Evolutionary conservation across 768 basidiomycete genomes (phyloP).

Genomic region (Gloeophyllum trabeum): DNA sequence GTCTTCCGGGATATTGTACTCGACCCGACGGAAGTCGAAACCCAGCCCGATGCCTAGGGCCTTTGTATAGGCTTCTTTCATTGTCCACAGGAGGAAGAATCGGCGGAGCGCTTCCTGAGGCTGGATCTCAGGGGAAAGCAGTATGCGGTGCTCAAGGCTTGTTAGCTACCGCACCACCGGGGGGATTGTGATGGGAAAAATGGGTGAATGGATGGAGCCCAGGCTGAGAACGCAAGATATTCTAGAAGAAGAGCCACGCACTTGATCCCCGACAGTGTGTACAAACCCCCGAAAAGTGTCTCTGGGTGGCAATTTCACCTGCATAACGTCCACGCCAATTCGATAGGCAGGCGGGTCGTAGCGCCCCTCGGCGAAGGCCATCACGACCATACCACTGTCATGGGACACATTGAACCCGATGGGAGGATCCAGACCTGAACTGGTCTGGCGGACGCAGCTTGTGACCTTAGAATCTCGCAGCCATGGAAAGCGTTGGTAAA

Average conservation of each 20-base stretch:
- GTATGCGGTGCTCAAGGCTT: constrained; percentile 18
- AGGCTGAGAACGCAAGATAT: background rate
- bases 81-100: constrained; percentile 82
- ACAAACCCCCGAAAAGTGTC: constrained; percentile 52
- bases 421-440: constrained; percentile 27
- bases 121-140: constrained; percentile 24
- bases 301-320: constrained; percentile 48
- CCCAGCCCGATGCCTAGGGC: constrained; percentile 76
- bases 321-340: constrained; percentile 79
- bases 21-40: constrained; percentile 70
- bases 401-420: constrained; percentile 78
- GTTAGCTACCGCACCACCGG: constrained; percentile 24
- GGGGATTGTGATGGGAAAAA: constrained; percentile 2
- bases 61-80: constrained; percentile 90
- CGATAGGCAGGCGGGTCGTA: constrained; percentile 44
- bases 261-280: constrained; percentile 55
- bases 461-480: background rate
- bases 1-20: constrained; percentile 47
- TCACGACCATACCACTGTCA: constrained; percentile 61
- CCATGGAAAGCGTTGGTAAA: background rate
- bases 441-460: too few species aligned
- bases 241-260: constrained; percentile 13
- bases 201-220: constrained; percentile 4
- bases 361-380: constrained; percentile 38
- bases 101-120: constrained; percentile 39